phyloP scores from a whole-genome alignment of 306 rosid genomes.

The Myrica gale region DNA sequence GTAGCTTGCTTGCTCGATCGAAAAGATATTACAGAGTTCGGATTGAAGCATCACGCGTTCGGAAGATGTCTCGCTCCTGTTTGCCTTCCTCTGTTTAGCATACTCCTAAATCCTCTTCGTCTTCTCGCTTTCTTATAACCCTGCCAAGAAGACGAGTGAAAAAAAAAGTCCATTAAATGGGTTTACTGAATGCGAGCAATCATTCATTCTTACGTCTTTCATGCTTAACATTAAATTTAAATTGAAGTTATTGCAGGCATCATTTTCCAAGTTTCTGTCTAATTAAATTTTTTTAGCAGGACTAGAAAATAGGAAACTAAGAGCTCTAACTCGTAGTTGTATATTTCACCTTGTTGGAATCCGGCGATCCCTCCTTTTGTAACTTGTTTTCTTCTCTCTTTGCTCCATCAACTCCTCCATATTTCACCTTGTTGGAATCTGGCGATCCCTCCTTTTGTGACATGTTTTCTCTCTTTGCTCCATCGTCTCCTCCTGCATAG shows the following conservation, averaged over 20 bases:
- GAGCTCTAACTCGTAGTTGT: too few relatives aligned
- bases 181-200: too few relatives aligned
- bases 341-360: slow-evolving; percentile 30
- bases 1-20: slow-evolving; percentile 2
- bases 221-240: too few relatives aligned
- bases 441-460: slow-evolving; percentile 2
- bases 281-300: too few relatives aligned
- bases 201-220: too few relatives aligned
- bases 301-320: too few relatives aligned
- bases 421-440: slow-evolving; percentile 31
- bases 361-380: not conserved
- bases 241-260: too few relatives aligned
- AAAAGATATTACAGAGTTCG: not conserved
- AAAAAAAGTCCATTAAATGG: not conserved
- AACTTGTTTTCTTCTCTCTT: not conserved
- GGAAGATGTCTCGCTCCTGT: slow-evolving; percentile 30
- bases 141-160: slow-evolving; percentile 12
- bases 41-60: slow-evolving; percentile 19
- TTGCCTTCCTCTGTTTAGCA: slow-evolving; percentile 10
- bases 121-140: slow-evolving; percentile 32
- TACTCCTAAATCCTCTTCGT: slow-evolving; percentile 29
- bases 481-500: slow-evolving; percentile 30
- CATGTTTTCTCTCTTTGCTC: not conserved
- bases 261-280: too few relatives aligned
- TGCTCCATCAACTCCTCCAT: slow-evolving; percentile 26